Conservation (phyloP, 225 moss, liverwort and hornwort genomes). For the Asterella californica region DNA sequence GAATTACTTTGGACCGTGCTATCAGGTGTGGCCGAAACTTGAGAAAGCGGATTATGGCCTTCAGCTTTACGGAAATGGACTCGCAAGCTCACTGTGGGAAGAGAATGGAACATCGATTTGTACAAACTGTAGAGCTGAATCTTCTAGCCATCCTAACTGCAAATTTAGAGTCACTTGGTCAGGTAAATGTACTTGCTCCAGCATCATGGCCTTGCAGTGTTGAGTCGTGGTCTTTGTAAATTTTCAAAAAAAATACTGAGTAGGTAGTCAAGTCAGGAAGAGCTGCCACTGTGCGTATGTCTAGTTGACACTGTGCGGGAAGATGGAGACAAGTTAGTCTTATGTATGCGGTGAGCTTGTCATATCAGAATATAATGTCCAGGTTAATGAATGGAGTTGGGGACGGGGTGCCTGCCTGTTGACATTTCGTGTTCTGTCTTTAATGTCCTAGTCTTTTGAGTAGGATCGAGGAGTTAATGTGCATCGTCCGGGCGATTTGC, state of each 20-base stretch:
- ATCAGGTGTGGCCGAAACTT: not conserved
- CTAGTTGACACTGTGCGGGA: slow-evolving; percentile 2
- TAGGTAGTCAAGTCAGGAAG: slow-evolving; percentile 6
- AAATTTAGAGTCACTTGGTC: slow-evolving; percentile 27
- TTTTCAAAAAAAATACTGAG: slow-evolving; percentile 6
- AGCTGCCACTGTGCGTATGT: not conserved
- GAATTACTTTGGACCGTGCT: not conserved
- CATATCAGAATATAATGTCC: slow-evolving; percentile 16
- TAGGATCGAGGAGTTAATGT: not conserved
- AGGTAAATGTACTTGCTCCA: slow-evolving; percentile 37
- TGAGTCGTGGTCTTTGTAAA: slow-evolving; percentile 10
- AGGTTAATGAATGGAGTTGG: slow-evolving; percentile 51
- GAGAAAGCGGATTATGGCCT: not conserved
- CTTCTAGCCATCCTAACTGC: slow-evolving; percentile 19
- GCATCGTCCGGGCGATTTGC: not conserved
- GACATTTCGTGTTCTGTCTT: slow-evolving; percentile 50
- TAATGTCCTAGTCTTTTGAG: not conserved
- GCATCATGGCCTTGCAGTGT: slow-evolving; percentile 30
- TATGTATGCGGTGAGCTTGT: slow-evolving; percentile 16
- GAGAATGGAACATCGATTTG: slow-evolving; percentile 8
- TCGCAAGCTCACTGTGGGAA: not conserved
- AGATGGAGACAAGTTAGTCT: slow-evolving; percentile 1
- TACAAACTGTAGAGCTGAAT: slow-evolving; percentile 27
- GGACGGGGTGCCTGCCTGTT: slow-evolving; percentile 33
- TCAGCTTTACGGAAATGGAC: no score